Evolutionary conservation across 2,329 filamentous ascomycete genomes (phyloP).

Genomic region (Aureobasidium sp.): DNA sequence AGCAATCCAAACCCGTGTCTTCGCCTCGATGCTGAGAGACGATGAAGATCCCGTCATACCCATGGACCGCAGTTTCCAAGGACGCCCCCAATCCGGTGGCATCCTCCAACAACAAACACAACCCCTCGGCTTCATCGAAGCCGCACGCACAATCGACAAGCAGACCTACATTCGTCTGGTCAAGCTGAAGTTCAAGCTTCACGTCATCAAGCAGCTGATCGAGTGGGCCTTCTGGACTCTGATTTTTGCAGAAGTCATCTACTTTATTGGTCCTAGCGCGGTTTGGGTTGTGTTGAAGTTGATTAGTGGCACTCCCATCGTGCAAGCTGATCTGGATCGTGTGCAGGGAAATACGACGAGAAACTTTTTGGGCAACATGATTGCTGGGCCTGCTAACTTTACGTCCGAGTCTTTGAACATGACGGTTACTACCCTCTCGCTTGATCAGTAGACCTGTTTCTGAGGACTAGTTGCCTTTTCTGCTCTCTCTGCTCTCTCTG

Average conservation of each 20-base stretch:
- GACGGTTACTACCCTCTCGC: neutral
- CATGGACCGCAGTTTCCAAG: conserved; percentile 16
- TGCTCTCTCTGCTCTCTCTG: too few species aligned
- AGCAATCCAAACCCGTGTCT: neutral
- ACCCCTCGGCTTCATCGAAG: neutral
- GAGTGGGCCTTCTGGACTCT: neutral
- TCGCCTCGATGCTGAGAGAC: conserved; percentile 16
- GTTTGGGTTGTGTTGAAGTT: conserved; percentile 8
- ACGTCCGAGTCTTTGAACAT: neutral
- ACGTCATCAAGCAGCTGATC: neutral
- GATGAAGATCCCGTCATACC: conserved; percentile 16
- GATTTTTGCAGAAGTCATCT: neutral
- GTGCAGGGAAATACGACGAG: neutral
- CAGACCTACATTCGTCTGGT: neutral
- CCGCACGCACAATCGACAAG: conserved; percentile 2
- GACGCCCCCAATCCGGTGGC: neutral
- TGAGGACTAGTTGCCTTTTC: too few species aligned
- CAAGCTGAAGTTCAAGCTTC: neutral
- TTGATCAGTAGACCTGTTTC: neutral
- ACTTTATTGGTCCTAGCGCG: neutral
- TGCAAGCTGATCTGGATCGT: neutral
- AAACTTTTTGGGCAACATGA: neutral
- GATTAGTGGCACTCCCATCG: neutral
- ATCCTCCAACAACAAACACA: neutral
- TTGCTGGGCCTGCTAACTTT: neutral